Evolutionary conservation across 306 rosid genomes (phyloP).

Genomic region (Astragalus glycyphyllos): DNA sequence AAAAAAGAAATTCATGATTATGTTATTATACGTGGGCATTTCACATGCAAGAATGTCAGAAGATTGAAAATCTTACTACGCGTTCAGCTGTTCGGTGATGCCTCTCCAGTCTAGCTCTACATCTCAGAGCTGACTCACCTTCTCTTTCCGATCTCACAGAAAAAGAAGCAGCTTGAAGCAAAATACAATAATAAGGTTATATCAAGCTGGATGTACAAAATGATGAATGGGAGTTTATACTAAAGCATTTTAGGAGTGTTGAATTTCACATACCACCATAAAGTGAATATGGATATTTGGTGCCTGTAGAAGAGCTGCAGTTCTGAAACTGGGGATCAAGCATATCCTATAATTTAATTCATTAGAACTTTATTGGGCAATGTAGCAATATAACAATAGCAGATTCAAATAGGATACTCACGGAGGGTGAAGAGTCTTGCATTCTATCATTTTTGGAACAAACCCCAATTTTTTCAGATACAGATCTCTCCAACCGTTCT

Average conservation of each 20-base stretch:
- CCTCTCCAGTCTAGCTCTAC: conserved; percentile 92
- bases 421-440: conserved; percentile 64
- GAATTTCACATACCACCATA: conserved; percentile 61
- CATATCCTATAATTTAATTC: conserved; percentile 60
- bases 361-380: conserved; percentile 29
- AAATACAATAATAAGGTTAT: conserved; percentile 34
- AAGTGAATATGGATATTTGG: conserved; percentile 57
- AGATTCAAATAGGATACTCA: conserved; percentile 49
- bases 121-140: conserved; percentile 90
- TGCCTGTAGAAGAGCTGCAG: conserved; percentile 43
- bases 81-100: conserved; percentile 89
- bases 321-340: conserved; percentile 58
- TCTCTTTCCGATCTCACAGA: conserved; percentile 70
- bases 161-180: conserved; percentile 53
- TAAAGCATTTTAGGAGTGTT: conserved; percentile 18
- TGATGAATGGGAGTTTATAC: conserved; percentile 34
- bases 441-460: conserved; percentile 60
- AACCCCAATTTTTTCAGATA: conserved; percentile 67
- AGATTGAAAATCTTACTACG: conserved; percentile 64
- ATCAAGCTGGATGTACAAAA: conserved; percentile 34
- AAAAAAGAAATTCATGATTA: conserved; percentile 42
- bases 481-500: conserved; percentile 78
- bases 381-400: conserved; percentile 31
- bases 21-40: conserved; percentile 20
- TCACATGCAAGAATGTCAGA: background rate